phyloP scores from a whole-genome alignment of 2,329 filamentous ascomycete species.

The Cercospora brassicicola region DNA sequence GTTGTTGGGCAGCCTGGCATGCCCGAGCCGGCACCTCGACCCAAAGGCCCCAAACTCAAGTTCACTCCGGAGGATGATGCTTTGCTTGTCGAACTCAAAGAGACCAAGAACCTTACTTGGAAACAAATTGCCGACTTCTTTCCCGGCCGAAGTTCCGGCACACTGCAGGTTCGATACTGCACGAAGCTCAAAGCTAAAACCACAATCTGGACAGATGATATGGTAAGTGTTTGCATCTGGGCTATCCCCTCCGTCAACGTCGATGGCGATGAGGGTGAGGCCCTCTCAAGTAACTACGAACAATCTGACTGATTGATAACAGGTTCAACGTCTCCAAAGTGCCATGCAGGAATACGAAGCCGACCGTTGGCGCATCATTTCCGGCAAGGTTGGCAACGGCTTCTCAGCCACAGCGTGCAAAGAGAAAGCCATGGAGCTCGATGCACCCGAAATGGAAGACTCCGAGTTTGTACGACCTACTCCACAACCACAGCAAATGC shows the following conservation, averaged over 20 bases:
- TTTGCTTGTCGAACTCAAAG: constrained; percentile 83
- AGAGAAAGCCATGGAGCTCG: constrained; percentile 70
- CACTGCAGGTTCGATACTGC: constrained; percentile 89
- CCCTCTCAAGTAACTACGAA: not conserved
- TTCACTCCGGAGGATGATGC: constrained; percentile 92
- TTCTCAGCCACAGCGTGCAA: constrained; percentile 85
- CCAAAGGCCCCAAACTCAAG: constrained; percentile 85
- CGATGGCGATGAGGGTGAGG: not conserved
- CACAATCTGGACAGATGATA: constrained; percentile 89
- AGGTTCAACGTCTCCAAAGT: constrained; percentile 72
- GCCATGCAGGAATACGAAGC: constrained; percentile 83
- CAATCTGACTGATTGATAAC: constrained; percentile 4
- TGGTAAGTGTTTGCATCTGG: constrained; percentile 54
- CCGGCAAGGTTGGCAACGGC: constrained; percentile 84
- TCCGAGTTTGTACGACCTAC: constrained; percentile 17
- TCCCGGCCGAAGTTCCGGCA: constrained; percentile 83
- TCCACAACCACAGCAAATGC: constrained; percentile 9
- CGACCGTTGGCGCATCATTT: constrained; percentile 89
- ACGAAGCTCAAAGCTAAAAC: constrained; percentile 94
- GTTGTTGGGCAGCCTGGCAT: constrained; percentile 85
- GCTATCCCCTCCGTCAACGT: not conserved
- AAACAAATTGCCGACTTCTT: constrained; percentile 98
- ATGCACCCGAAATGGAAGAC: constrained; percentile 27
- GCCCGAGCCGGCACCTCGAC: constrained; percentile 76
- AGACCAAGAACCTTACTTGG: constrained; percentile 93